Percentiles rank a stretch among this genome's conserved stretches.
phyloP scores from a whole-genome alignment of 768 basidiomycete species.

The Collybia nuda region DNA sequence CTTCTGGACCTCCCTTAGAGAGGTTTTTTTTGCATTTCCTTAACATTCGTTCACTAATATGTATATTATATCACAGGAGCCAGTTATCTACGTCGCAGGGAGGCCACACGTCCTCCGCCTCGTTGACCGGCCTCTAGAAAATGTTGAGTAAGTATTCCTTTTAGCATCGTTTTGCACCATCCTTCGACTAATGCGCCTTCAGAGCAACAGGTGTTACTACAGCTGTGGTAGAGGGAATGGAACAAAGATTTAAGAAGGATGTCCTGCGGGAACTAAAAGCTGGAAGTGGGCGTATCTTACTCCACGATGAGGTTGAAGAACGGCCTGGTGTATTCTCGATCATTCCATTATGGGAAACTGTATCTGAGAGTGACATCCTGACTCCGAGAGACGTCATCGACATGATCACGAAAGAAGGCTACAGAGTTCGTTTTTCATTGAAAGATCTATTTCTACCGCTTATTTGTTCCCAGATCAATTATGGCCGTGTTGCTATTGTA shows the following conservation, averaged over 20 bases:
- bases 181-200: constrained; percentile 1
- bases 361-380: constrained; percentile 78
- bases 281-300: constrained; percentile 74
- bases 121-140: constrained; percentile 85
- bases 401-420: constrained; percentile 74
- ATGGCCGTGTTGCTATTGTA: constrained; percentile 88
- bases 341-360: constrained; percentile 93
- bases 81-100: constrained; percentile 87
- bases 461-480: constrained; percentile 60
- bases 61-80: constrained; percentile 61
- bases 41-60: not conserved
- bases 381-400: constrained; percentile 84
- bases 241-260: constrained; percentile 83
- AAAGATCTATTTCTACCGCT: not conserved
- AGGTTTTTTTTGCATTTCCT: constrained; percentile 44
- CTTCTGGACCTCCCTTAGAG: constrained; percentile 94
- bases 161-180: not conserved
- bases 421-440: constrained; percentile 47
- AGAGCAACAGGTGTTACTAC: constrained; percentile 96
- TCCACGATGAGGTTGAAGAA: constrained; percentile 96
- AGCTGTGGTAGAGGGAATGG: constrained; percentile 88
- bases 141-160: constrained; percentile 78
- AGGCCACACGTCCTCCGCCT: constrained; percentile 89
- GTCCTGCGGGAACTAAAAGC: constrained; percentile 78
- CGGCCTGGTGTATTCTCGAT: constrained; percentile 87